Evolutionary conservation across 2,329 filamentous ascomycete genomes (phyloP), one percentile per base, ranked within the genome.

Genomic region (Aureobasidium namibiae): DNA sequence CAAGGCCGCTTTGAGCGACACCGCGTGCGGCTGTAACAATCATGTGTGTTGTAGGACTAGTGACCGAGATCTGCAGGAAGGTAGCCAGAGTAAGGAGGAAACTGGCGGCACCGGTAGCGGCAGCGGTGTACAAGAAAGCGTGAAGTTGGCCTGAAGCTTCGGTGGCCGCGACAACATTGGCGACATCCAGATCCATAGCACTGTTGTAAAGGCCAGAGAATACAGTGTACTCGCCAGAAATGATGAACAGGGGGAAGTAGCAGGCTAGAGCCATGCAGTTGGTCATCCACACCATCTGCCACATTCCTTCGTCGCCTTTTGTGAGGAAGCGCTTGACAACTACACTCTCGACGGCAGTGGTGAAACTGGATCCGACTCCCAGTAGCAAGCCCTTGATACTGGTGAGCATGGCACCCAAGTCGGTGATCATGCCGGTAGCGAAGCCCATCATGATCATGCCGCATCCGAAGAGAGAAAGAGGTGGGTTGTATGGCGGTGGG

Each of bases 221-320:
- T 6, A 34, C 33, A 18, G 34, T 23, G 11, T 33, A 24, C n/a
- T 58, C 56, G 44, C 56, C 56, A 6, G 56, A 58, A 31, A 58
- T 48, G 56, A 58, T 36, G 44, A 58, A 49, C 21, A 58, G 56
- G 13, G 56, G 56, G 8, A 58, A 31, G 23, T 58, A 58, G 56
- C 42, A 58, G 33, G 26, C 42, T 24, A 58, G 24, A 18, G 56
- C 56, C 42, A 58, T 48, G 44, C 42, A 48, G 7, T 58, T 58
- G 6, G 56, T 48, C 56, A 58, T 58, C 56, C 56, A 58, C n/a
- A 58, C 56, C 56, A 58, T 58, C 23, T 58, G 56, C 56, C 56
- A 58, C 42, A 58, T 49, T 23, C 56, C 56, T 10, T 58, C 56
- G 23, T 58, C 56, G 23, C 56, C 56, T 41, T 58, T 49, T 33